phyloP scores from a whole-genome alignment of 1,284 basidiomycete species.

The Ceratobasidium sp. region DNA sequence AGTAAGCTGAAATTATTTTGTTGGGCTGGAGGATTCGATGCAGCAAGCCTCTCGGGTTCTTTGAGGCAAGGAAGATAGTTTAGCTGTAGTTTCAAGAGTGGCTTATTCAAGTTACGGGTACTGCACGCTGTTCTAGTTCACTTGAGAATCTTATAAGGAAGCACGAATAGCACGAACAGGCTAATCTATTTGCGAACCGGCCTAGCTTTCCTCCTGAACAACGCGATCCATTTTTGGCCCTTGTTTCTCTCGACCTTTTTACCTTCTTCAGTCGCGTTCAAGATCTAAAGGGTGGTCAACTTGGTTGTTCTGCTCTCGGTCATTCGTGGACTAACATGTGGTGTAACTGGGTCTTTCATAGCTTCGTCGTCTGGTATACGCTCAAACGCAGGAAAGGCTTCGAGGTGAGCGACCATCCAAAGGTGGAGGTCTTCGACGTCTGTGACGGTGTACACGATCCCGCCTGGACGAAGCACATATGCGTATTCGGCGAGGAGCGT shows the following conservation, averaged over 20 bases:
- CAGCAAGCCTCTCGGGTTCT: no score
- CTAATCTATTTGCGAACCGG: conserved; percentile 13
- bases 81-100: no score
- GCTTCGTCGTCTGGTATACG: conserved; percentile 77
- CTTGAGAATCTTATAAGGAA: no score
- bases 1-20: no score
- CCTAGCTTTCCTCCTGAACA: conserved; percentile 60
- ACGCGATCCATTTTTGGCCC: conserved; percentile 89
- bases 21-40: no score
- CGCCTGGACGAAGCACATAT: conserved; percentile 88
- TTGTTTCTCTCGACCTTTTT: conserved; percentile 94
- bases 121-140: no score
- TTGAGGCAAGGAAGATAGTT: no score
- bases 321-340: conserved; percentile 35
- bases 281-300: conserved; percentile 73
- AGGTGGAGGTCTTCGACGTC: conserved; percentile 93
- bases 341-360: conserved; percentile 56
- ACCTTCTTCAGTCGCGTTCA: conserved; percentile 91
- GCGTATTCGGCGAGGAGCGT: conserved; percentile 93
- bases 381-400: conserved; percentile 87
- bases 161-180: no score
- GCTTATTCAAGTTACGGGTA: no score
- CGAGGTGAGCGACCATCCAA: conserved; percentile 94
- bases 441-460: conserved; percentile 97
- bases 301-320: conserved; percentile 56